Conservation (phyloP, 768 basidiomycete species). For the Amyloporia xantha region DNA sequence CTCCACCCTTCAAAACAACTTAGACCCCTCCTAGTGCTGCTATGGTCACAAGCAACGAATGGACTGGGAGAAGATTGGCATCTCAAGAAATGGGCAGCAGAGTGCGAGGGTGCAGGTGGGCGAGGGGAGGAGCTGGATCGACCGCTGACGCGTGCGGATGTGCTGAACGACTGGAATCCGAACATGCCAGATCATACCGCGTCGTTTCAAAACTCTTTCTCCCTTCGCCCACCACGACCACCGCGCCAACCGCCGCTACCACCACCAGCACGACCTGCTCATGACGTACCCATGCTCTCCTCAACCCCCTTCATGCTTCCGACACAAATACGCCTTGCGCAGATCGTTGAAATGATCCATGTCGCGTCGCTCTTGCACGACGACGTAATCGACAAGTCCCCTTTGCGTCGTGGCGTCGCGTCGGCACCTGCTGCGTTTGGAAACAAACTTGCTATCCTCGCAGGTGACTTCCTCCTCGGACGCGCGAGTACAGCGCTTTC, state of each 20-base stretch:
- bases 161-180: slow-evolving; percentile 89
- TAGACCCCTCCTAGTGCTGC: slow-evolving; percentile 80
- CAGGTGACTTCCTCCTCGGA: slow-evolving; percentile 92
- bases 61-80: slow-evolving; percentile 70
- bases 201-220: slow-evolving; percentile 50
- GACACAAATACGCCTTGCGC: slow-evolving; percentile 86
- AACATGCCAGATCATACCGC: slow-evolving; percentile 72
- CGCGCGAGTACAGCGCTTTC: slow-evolving; percentile 84
- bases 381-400: slow-evolving; percentile 73
- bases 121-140: slow-evolving; percentile 61
- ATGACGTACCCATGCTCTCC: slow-evolving; percentile 26
- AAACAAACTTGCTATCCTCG: slow-evolving; percentile 91
- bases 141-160: slow-evolving; percentile 71
- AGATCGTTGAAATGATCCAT: slow-evolving; percentile 98
- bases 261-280: slow-evolving; percentile 13
- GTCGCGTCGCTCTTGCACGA: slow-evolving; percentile 92
- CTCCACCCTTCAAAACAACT: slow-evolving; percentile 84
- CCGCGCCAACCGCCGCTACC: slow-evolving; percentile 29
- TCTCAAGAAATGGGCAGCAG: slow-evolving; percentile 51
- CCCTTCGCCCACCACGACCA: slow-evolving; percentile 35
- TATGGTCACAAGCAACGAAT: slow-evolving; percentile 90
- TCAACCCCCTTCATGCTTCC: slow-evolving; percentile 53
- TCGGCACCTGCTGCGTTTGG: slow-evolving; percentile 75
- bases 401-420: slow-evolving; percentile 62
- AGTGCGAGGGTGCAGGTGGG: slow-evolving; percentile 48